phyloP scores from a whole-genome alignment of 2,329 filamentous ascomycete genomes.

The Ophiostoma perfectum region DNA sequence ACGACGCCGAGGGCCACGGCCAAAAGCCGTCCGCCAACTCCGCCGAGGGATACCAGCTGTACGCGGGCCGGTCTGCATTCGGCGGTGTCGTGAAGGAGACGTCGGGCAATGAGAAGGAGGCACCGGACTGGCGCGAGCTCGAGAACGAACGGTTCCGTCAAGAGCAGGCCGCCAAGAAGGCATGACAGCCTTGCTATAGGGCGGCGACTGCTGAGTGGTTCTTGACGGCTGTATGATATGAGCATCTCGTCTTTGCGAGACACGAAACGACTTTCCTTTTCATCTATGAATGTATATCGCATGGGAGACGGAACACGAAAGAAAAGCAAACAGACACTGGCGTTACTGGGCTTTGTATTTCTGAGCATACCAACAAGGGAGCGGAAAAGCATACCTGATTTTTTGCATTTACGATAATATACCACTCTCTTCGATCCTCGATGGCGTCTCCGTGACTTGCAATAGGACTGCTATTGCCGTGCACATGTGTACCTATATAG shows the following conservation, averaged over 20 bases:
- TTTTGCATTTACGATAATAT: not conserved
- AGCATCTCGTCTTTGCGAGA: not conserved
- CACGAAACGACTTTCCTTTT: not conserved
- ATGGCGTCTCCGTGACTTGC: no score
- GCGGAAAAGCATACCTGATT: constrained; percentile 3
- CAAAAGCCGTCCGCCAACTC: not conserved
- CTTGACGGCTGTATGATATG: not conserved
- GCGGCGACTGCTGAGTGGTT: not conserved
- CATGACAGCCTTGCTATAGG: not conserved
- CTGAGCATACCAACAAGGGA: not conserved
- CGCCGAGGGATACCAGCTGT: constrained; percentile 59
- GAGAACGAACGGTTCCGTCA: constrained; percentile 57
- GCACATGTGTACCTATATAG: no score
- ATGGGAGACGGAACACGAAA: not conserved
- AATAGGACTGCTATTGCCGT: no score
- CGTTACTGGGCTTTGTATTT: constrained; percentile 2
- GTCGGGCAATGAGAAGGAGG: constrained; percentile 59
- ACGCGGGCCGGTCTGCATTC: constrained; percentile 71
- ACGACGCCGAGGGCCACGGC: not conserved
- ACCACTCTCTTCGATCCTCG: not conserved
- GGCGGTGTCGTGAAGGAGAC: constrained; percentile 58
- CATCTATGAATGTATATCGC: not conserved
- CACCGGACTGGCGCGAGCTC: constrained; percentile 57
- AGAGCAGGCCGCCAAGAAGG: constrained; percentile 6
- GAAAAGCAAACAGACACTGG: not conserved